These are phyloP conservation scores for Penicillium oxalicum DNA, from an alignment of 2,329 filamentous ascomycete species.

Conservation along the genomic window DNA sequence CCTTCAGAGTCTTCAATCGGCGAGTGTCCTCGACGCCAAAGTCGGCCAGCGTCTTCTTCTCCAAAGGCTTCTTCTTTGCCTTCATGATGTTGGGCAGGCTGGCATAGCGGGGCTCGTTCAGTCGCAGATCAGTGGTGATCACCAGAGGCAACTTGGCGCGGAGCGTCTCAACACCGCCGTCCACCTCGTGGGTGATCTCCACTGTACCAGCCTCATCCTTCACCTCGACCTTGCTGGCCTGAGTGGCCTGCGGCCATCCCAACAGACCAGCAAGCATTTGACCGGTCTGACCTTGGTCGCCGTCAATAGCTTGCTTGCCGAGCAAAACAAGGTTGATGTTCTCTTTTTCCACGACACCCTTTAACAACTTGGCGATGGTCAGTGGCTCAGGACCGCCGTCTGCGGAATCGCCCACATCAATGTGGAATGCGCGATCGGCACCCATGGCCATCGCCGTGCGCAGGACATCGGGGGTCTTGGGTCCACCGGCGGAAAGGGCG, in stretches of 20 bases:
- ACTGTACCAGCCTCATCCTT: conserved; percentile 61
- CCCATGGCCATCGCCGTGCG: conserved; percentile 99
- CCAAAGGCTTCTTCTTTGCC: conserved; percentile 98
- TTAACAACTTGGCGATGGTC: conserved; percentile 83
- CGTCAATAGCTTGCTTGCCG: conserved; percentile 97
- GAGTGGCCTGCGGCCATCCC: conserved; percentile 90
- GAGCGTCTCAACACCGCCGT: conserved; percentile 89
- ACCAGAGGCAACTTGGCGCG: conserved; percentile 81
- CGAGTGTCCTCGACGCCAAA: conserved; percentile 68
- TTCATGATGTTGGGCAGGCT: conserved; percentile 99
- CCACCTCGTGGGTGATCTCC: conserved; percentile 83
- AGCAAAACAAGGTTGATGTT: conserved; percentile 86
- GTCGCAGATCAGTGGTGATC: conserved; percentile 85
- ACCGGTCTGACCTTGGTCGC: conserved; percentile 90
- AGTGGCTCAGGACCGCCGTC: conserved; percentile 71
- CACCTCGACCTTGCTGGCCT: conserved; percentile 79
- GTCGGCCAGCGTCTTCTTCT: conserved; percentile 83
- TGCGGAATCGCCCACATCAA: conserved; percentile 69
- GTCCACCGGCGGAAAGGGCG: conserved; percentile 77
- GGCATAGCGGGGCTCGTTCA: conserved; percentile 94
- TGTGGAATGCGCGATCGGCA: conserved; percentile 83
- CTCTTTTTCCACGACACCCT: conserved; percentile 72
- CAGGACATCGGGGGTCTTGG: conserved; percentile 81
- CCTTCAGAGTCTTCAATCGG: conserved; percentile 84
- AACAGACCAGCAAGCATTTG: conserved; percentile 94